Evolutionary conservation across 1,284 basidiomycete species (phyloP).

Genomic region (Melampsora americana): DNA sequence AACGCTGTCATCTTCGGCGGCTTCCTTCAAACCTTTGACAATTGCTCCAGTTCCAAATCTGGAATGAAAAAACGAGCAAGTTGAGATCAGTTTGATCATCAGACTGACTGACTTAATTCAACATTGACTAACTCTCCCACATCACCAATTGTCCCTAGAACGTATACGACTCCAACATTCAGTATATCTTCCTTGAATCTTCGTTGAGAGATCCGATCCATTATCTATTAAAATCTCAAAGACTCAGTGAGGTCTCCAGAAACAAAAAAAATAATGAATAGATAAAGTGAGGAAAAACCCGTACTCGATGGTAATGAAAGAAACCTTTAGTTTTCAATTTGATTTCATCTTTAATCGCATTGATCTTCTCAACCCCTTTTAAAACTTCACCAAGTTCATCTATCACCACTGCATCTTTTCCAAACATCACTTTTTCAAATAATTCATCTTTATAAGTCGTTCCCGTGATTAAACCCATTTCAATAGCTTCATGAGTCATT

Average conservation of each 20-base stretch:
- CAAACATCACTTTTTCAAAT: conserved; percentile 47
- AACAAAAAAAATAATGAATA: not conserved
- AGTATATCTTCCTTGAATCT: conserved; percentile 51
- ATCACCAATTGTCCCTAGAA: conserved; percentile 53
- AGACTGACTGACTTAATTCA: not conserved
- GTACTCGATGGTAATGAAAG: conserved; percentile 50
- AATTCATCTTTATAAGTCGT: conserved; percentile 54
- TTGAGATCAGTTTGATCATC: not conserved
- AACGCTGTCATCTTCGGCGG: conserved; percentile 54
- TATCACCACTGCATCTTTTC: conserved; percentile 47
- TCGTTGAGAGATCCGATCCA: conserved; percentile 48
- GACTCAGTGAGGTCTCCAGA: conserved; percentile 45
- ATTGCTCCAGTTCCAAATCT: conserved; percentile 53
- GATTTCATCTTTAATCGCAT: conserved; percentile 32
- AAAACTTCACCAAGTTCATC: conserved; percentile 48
- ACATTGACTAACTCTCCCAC: conserved; percentile 34
- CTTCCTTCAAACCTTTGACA: conserved; percentile 56
- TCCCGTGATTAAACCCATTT: conserved; percentile 54
- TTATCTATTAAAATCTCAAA: conserved; percentile 47
- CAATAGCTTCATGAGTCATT: conserved; percentile 52
- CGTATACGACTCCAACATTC: conserved; percentile 56
- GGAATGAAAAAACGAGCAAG: conserved; percentile 45
- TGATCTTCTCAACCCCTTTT: conserved; percentile 36
- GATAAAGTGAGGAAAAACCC: not conserved
- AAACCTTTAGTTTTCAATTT: conserved; percentile 47